These are phyloP conservation scores for Lasiodiplodia citricola DNA, from an alignment of 2,329 filamentous ascomycete species.

Conservation along the genomic window DNA sequence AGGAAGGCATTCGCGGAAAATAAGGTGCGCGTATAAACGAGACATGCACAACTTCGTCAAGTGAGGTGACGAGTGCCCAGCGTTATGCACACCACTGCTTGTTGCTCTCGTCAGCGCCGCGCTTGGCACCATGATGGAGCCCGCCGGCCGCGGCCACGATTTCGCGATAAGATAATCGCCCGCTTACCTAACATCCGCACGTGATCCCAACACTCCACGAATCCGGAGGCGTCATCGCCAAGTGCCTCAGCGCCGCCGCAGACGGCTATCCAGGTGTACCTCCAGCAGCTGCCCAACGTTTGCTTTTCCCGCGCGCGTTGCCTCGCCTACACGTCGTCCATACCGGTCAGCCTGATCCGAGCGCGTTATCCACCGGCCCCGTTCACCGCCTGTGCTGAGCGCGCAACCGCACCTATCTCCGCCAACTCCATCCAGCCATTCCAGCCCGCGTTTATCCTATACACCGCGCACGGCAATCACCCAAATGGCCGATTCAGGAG, in stretches of 20 bases:
- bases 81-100: neutral
- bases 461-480: slow-evolving; percentile 10
- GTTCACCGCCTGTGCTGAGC: slow-evolving; percentile 25
- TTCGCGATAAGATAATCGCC: slow-evolving; percentile 15
- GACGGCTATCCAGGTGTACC: neutral
- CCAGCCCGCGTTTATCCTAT: neutral
- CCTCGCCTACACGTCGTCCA: neutral
- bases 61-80: slow-evolving; percentile 11
- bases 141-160: slow-evolving; percentile 1
- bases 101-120: slow-evolving; percentile 17
- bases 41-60: neutral
- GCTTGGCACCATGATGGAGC: neutral
- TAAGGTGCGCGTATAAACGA: neutral
- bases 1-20: slow-evolving; percentile 3
- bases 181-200: slow-evolving; percentile 6
- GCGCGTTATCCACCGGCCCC: slow-evolving; percentile 8
- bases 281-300: neutral
- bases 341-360: slow-evolving; percentile 21
- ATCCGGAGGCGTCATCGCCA: slow-evolving; percentile 10
- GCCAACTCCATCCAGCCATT: slow-evolving; percentile 18
- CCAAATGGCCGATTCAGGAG: slow-evolving; percentile 73
- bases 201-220: slow-evolving; percentile 5
- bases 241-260: slow-evolving; percentile 16
- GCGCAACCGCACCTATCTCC: slow-evolving; percentile 24
- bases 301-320: slow-evolving; percentile 3